Evolutionary conservation across 176 grass and related monocot species (phyloP).

Genomic region (Bolboschoenus planiculmis): DNA sequence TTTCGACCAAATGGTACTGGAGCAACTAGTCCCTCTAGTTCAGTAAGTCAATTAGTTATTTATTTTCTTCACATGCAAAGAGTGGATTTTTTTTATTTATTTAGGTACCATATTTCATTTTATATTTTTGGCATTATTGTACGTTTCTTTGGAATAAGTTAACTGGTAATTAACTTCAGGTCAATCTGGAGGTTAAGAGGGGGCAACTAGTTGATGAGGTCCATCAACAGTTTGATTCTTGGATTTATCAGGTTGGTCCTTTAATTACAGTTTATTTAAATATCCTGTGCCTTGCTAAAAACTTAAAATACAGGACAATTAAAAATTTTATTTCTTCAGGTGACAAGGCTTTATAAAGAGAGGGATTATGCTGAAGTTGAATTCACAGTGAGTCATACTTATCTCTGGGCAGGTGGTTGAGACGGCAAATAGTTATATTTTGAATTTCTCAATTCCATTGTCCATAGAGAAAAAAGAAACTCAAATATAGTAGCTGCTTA

Average conservation of each 20-base stretch:
- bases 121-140: not conserved
- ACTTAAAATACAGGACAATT: not conserved
- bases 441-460: not conserved
- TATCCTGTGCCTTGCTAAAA: not conserved
- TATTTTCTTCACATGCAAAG: not conserved
- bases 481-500: not conserved
- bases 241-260: conserved; percentile 75
- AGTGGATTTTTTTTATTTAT: not conserved
- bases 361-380: conserved; percentile 90
- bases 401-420: not conserved
- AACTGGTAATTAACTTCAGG: conserved; percentile 27
- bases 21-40: conserved; percentile 41
- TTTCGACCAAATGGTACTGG: conserved; percentile 67
- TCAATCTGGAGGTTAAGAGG: conserved; percentile 50
- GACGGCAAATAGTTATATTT: not conserved
- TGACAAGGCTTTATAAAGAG: conserved; percentile 75
- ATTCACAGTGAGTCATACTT: conserved; percentile 59
- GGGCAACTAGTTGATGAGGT: conserved; percentile 84
- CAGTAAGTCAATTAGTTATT: conserved; percentile 33
- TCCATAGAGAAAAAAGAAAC: not conserved
- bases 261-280: conserved; percentile 8
- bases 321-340: conserved; percentile 24
- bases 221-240: conserved; percentile 68
- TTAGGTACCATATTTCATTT: not conserved
- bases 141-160: not conserved